Base-by-base conservation (phyloP, 2,329 filamentous ascomycete species). In the Pseudocercospora cruenta region DNA sequence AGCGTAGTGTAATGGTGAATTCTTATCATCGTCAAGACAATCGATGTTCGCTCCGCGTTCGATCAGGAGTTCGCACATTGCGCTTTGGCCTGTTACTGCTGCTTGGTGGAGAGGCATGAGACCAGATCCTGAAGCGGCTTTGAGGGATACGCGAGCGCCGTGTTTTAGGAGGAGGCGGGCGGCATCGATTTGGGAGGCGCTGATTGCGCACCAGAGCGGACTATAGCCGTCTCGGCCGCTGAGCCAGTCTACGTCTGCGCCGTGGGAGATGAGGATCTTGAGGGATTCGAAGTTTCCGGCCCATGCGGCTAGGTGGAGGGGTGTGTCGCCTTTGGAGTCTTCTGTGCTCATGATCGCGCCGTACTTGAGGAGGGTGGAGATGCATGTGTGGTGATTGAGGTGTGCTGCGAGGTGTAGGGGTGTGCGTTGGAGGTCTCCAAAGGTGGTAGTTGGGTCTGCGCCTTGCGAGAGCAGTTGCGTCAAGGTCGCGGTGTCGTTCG, bases 1-100 rank as follows among this genome's bases (percentile, higher is more conserved):
- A n/a, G 74, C 73, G 58, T 74, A 74, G 55, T 75, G 74, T 26
- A 76, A 54, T 4, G 74, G 63, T 9, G 74, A 75, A 19, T 73
- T 73, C 19, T 59, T 19, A 4, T 73, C 70, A 22, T 73, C 70
- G 47, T 76, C 74, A 16, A 66, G 21, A n/a, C 66, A 63, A 43
- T 75, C 72, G 2, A 73, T 69, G 21, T 71, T 68, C 9, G 74
- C 74, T 14, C 74, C 74, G 21, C 69, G 68, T 16, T 74, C 71
- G 19, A 75, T 69, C 19, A 76, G 61, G 1, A 76, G 63, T 63
- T 72, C 72, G 62, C 70, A 72, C 70, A 76, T 72, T 2, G 73
- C 73, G 55, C 64, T 70, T 31, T 76, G 74, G 12, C 70, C 67
- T 16, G 69, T 76, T 6, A 74, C 71, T 10, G 74, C 73, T 49